These are phyloP conservation scores for Phytophthora boehmeriae DNA, from an alignment of 352 stramenopile genomes.

Conservation along the genomic window DNA sequence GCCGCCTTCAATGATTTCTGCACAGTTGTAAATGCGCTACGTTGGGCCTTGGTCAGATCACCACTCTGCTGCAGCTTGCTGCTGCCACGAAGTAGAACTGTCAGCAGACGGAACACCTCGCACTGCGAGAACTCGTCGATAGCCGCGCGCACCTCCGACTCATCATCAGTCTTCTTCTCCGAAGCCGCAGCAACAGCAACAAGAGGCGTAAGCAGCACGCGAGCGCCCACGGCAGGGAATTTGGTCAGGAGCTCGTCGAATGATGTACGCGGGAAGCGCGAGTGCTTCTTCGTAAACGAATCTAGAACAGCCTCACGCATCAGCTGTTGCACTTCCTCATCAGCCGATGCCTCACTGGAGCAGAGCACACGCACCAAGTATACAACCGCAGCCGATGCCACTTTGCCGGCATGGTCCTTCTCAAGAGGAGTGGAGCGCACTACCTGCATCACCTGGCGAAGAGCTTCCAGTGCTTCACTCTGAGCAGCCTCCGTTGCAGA, in stretches of 20 bases:
- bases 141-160: conserved; percentile 24
- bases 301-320: conserved; percentile 46
- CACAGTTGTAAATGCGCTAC: conserved; percentile 37
- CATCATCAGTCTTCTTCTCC: conserved; percentile 34
- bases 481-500: conserved; percentile 19
- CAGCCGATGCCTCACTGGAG: conserved; percentile 15
- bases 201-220: conserved; percentile 64
- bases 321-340: conserved; percentile 36
- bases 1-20: conserved; percentile 46
- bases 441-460: conserved; percentile 46
- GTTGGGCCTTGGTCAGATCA: conserved; percentile 34
- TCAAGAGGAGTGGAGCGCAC: conserved; percentile 58
- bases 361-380: conserved; percentile 66
- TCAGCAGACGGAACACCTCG: conserved; percentile 79
- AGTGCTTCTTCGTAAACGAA: conserved; percentile 86
- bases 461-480: conserved; percentile 35
- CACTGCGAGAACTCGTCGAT: conserved; percentile 80
- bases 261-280: conserved; percentile 67
- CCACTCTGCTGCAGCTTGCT: conserved; percentile 29
- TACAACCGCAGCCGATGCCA: conserved; percentile 60
- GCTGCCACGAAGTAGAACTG: conserved; percentile 51
- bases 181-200: conserved; percentile 46
- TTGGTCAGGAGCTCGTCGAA: conserved; percentile 75
- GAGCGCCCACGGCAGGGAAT: conserved; percentile 52
- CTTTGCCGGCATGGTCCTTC: conserved; percentile 67